phyloP scores from a whole-genome alignment of 306 rosid species.

The Rubus parviflorus region DNA sequence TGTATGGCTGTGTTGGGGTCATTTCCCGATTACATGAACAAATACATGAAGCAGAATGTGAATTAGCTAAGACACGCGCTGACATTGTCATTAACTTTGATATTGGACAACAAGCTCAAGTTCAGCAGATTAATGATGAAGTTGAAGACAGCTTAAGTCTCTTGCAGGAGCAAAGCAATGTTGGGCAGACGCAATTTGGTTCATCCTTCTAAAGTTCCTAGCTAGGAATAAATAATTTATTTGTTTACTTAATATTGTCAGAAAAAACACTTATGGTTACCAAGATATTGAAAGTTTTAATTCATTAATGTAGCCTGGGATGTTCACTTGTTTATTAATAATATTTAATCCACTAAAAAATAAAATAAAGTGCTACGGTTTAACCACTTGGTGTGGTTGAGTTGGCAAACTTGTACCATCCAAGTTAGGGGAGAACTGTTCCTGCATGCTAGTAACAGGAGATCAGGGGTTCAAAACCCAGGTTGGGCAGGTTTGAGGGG shows the following conservation, averaged over 20 bases:
- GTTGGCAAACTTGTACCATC: too few species aligned
- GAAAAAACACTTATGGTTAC: not conserved
- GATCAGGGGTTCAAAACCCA: too few species aligned
- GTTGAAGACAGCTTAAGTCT: constrained; percentile 18
- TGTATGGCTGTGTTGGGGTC: constrained; percentile 67
- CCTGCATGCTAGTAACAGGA: too few species aligned
- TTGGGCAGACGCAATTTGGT: constrained; percentile 27
- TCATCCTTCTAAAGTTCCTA: constrained; percentile 24
- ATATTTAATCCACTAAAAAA: too few species aligned
- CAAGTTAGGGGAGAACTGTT: too few species aligned
- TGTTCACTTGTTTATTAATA: too few species aligned
- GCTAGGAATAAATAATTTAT: constrained; percentile 19
- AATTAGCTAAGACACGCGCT: constrained; percentile 51
- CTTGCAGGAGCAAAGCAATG: constrained; percentile 27
- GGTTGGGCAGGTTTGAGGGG: too few species aligned
- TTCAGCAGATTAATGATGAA: not conserved
- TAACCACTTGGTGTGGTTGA: too few species aligned
- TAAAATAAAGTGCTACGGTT: too few species aligned
- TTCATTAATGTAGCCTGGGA: too few species aligned
- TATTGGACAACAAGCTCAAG: constrained; percentile 11
- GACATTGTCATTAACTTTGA: constrained; percentile 39
- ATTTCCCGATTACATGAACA: constrained; percentile 53
- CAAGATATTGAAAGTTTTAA: too few species aligned
- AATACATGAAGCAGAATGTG: constrained; percentile 41
- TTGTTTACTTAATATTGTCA: not conserved